Percentiles rank a stretch among this genome's conserved stretches.
Conservation (phyloP, 2,329 filamentous ascomycete genomes). For the Beauveria australis region DNA sequence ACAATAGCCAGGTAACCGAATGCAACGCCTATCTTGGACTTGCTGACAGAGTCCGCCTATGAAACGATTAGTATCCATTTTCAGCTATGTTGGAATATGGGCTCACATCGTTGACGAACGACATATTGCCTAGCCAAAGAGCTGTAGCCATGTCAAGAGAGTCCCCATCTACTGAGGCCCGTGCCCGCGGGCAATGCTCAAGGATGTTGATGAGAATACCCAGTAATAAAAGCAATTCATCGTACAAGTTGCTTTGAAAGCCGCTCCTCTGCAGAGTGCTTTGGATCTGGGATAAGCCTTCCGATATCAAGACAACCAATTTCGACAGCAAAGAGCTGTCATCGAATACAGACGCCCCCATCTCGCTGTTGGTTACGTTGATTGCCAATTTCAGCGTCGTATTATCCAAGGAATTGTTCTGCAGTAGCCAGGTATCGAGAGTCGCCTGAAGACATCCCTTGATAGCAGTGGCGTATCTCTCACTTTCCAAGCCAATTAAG, state of each 20-base stretch:
- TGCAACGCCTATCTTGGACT: constrained; percentile 71
- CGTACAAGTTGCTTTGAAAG: constrained; percentile 46
- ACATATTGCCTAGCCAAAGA: constrained; percentile 60
- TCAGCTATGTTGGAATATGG: neutral
- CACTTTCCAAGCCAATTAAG: constrained; percentile 14
- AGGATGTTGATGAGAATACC: constrained; percentile 83
- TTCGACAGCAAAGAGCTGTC: constrained; percentile 44
- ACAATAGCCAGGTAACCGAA: constrained; percentile 81
- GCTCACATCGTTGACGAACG: constrained; percentile 60
- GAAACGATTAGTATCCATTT: constrained; percentile 13
- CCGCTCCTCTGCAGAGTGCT: constrained; percentile 39
- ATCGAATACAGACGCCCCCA: constrained; percentile 62
- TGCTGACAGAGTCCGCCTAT: constrained; percentile 62
- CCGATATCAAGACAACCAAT: constrained; percentile 42
- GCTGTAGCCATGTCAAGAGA: constrained; percentile 52
- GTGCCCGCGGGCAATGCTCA: constrained; percentile 62
- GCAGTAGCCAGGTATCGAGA: constrained; percentile 23
- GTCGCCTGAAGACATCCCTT: constrained; percentile 22
- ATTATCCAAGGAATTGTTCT: constrained; percentile 20
- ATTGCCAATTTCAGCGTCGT: constrained; percentile 54
- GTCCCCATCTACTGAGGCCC: constrained; percentile 28
- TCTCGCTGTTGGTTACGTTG: constrained; percentile 78
- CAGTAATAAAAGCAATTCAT: constrained; percentile 68
- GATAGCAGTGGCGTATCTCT: constrained; percentile 20
- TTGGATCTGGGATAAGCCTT: constrained; percentile 40